phyloP scores from a whole-genome alignment of 2,329 filamentous ascomycete species.

The Dendrostoma leiphaemia region DNA sequence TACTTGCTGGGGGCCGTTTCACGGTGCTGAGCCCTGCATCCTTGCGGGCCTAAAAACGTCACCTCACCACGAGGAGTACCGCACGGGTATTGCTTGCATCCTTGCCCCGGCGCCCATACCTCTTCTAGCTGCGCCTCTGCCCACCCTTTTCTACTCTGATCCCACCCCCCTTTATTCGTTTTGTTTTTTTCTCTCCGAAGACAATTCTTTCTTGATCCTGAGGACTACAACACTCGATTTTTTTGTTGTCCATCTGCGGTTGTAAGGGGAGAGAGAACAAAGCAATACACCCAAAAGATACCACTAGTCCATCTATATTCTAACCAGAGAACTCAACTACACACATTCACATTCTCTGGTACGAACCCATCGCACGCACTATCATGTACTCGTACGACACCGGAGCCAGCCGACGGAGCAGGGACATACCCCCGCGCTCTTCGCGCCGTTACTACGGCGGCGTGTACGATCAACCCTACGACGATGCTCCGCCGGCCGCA shows the following conservation, averaged over 20 bases:
- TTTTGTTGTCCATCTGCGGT: neutral
- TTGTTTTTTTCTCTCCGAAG: neutral
- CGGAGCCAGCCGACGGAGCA: constrained; percentile 9
- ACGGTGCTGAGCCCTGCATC: neutral
- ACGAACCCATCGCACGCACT: neutral
- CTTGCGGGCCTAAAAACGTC: neutral
- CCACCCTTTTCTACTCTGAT: neutral
- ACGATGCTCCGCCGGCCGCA: neutral
- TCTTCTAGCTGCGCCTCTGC: neutral
- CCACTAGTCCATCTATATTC: no score
- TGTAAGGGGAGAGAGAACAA: neutral
- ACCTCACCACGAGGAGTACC: no score
- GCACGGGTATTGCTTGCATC: no score
- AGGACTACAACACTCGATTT: no score
- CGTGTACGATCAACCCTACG: constrained; percentile 13
- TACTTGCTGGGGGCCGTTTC: neutral
- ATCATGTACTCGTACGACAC: constrained; percentile 16
- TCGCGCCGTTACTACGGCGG: constrained; percentile 7
- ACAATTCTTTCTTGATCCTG: neutral
- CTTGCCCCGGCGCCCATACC: neutral
- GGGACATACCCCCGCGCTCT: constrained; percentile 13
- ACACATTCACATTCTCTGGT: neutral
- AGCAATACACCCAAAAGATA: neutral
- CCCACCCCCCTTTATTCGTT: neutral
- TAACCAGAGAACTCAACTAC: neutral